Percentiles rank a stretch among this genome's conserved stretches.
These are phyloP conservation scores for Gynostemma pentaphyllum DNA, from an alignment of 306 rosid genomes.

Conservation along the genomic window DNA sequence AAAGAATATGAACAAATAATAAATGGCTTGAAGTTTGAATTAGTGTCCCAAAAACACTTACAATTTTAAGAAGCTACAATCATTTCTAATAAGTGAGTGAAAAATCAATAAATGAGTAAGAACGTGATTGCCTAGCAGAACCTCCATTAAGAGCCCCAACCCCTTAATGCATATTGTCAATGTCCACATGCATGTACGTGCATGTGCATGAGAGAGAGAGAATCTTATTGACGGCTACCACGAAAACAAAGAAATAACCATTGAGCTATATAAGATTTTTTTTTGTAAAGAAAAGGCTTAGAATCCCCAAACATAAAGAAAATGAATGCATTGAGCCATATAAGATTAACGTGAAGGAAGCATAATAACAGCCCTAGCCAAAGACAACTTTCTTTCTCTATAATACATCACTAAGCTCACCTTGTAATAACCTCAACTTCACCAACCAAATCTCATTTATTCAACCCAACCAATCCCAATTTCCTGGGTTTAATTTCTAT, in stretches of 20 bases:
- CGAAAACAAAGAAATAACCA: no score
- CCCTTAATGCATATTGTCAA: no score
- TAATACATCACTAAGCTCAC: background rate
- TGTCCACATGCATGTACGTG: background rate
- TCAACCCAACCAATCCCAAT: background rate
- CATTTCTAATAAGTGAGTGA: background rate
- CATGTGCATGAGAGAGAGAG: background rate
- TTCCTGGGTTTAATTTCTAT: background rate
- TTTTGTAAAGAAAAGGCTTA: no score
- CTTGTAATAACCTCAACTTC: background rate
- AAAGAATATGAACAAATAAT: slow-evolving; percentile 14
- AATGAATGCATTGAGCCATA: no score
- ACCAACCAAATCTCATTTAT: slow-evolving; percentile 1
- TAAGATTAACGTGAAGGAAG: background rate
- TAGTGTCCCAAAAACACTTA: background rate
- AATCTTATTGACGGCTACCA: no score
- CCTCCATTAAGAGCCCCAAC: background rate
- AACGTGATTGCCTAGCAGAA: background rate
- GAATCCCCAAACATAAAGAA: no score
- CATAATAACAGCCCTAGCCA: background rate
- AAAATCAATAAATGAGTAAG: background rate
- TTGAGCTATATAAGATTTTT: no score
- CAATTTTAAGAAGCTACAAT: background rate
- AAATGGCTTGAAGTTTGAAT: background rate
- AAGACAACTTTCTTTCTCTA: background rate